Evolutionary conservation across 2,329 filamentous ascomycete species (phyloP), one percentile per base, ranked within the genome.

Genomic region (Drechslera avenae): DNA sequence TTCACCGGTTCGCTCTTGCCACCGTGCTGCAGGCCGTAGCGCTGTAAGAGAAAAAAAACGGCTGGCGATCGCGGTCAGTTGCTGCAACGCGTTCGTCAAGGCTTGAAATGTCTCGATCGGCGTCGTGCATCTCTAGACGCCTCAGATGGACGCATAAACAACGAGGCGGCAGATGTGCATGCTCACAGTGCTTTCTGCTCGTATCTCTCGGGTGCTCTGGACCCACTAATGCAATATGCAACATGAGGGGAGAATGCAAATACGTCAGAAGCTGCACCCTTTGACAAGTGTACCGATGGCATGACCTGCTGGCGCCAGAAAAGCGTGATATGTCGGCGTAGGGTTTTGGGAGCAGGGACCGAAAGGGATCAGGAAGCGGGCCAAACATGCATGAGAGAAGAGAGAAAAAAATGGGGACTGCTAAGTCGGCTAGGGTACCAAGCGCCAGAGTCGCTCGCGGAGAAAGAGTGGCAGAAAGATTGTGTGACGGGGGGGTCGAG

Each of bases 1-100:
- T 65, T 71, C 64, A 71, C 67, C 69, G 70, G 71, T 67, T 68
- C 63, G 63, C 54, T 54, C 59, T 73, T 62, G 69, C 69, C 70
- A 73, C 69, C 59, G 50, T 59, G 52, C 59, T 72, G 68, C 69
- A 23, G 69, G 68, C 57, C 62, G 62, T 72, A 73, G 70, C 66
- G 68, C 62, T 46, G 40, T 56, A 48, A 63, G n/a, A n/a, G n/a
- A n/a, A 66, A 61, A 28, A 28, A 66, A 63, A 63, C 62, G 68
- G 65, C 63, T 64, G 63, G 59, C 60, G 61, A 67, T 69, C 59
- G 62, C 60, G 59, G 63, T 52, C 57, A 64, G 60, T 66, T 63
- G 54, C 54, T 63, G 63, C 54, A 59, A 60, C 52, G 60, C 58
- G 66, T 63, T 67, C 56, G 61, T 69, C 64, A 65, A 72, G 63